Percentiles rank a stretch among this genome's conserved stretches.
These are phyloP conservation scores for Phoma sp. DNA, from an alignment of 2,329 filamentous ascomycete species.

Conservation along the genomic window DNA sequence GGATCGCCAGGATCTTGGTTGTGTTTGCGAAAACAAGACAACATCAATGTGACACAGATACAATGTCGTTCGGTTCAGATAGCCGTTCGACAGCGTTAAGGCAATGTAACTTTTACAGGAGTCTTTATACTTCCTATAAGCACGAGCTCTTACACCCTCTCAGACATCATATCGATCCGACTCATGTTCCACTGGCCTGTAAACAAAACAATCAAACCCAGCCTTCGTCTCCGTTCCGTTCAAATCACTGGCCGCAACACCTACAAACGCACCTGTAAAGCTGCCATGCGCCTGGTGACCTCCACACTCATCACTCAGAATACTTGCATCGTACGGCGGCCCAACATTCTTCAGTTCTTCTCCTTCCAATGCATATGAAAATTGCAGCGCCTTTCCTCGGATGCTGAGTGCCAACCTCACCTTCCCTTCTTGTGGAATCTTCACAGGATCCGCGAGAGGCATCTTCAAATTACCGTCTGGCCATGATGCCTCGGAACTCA, in stretches of 20 bases:
- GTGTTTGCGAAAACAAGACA: neutral
- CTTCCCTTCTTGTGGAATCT: constrained; percentile 62
- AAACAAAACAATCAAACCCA: constrained; percentile 43
- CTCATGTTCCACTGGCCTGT: constrained; percentile 37
- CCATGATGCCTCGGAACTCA: constrained; percentile 64
- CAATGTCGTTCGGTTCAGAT: neutral
- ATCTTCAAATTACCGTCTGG: constrained; percentile 58
- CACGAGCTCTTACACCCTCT: neutral
- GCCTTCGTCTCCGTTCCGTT: constrained; percentile 38
- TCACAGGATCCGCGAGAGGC: constrained; percentile 53
- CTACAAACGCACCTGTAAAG: constrained; percentile 63
- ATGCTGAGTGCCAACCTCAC: constrained; percentile 61
- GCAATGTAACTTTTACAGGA: neutral
- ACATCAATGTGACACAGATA: neutral
- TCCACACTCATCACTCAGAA: constrained; percentile 68
- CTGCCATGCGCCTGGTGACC: constrained; percentile 67
- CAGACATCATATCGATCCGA: constrained; percentile 42
- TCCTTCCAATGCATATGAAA: constrained; percentile 61
- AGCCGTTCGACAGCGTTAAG: neutral
- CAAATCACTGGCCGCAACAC: constrained; percentile 42
- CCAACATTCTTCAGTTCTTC: constrained; percentile 58
- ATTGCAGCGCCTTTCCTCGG: constrained; percentile 61
- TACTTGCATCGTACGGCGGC: constrained; percentile 63
- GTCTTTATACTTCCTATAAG: neutral
- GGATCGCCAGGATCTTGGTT: neutral